Base-by-base conservation (phyloP, 1,284 basidiomycete species). In the Phellopilus nigrolimitatus region DNA sequence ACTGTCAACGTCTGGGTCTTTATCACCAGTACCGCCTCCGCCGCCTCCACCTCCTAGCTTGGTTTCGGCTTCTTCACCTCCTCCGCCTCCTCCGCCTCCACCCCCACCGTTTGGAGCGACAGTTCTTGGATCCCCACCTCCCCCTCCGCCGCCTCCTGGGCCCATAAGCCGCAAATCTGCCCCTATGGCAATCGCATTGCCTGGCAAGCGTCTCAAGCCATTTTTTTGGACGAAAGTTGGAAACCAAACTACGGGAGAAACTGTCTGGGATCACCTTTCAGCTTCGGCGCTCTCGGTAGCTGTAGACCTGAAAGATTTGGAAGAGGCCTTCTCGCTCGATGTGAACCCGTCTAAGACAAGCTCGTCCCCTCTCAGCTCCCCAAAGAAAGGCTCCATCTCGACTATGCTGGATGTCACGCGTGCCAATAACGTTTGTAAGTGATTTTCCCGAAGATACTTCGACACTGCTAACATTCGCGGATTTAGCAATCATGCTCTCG, bases 211-310 rank as follows among this genome's bases (percentile, higher is more conserved):
- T 54, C 67, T 93, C 47, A 89, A 87, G 66, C 88, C 91, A 0
- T 91, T 95, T 68, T 93, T 93, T 66, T 95, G 93, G 92, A 88
- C 83, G 58, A 95, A 95, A 61, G 57, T 93, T 6, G 68, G 75
- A 5, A 66, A 66, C 4, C 63, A 73, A 15, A 62, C 65, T 7
- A 63, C 76, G 3, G 59, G 62, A 13, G 65, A 75, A 2, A 89
- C 87, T 0, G 75, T 95, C 4, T 95, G 91, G 91, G 75, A 71
- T 53, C 82, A 89, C 27, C 59, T 82, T 3, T 63, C 43, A 9
- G 24, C 67, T 1, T 36, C 64, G 0, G 66, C 66, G 9, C 61
- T 73, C 1, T 27, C 34, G 21, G 30, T 57, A n/a, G 54, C 69
- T 4, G 71, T 91, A 42, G 74, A 82, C 49, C 64, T 93, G 57